Conservation (phyloP, 2,329 filamentous ascomycete species). For the Dothidotthia symphoricarpi region DNA sequence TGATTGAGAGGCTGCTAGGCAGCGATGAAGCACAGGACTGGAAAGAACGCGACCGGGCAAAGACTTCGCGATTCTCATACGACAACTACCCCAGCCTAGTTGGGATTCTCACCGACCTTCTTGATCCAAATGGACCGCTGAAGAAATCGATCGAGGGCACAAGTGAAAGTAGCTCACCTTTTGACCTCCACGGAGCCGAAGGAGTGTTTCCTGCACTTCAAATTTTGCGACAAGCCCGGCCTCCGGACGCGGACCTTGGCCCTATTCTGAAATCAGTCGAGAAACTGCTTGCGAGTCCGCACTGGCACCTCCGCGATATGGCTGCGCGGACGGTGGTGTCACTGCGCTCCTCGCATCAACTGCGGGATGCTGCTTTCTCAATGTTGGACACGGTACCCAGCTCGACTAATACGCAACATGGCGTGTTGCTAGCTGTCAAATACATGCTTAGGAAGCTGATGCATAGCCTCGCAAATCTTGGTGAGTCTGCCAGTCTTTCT, state of each 20-base stretch:
- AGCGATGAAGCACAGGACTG: slow-evolving; percentile 66
- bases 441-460: slow-evolving; percentile 31
- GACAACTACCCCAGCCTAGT: slow-evolving; percentile 67
- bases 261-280: slow-evolving; percentile 60
- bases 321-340: slow-evolving; percentile 66
- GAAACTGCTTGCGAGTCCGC: slow-evolving; percentile 63
- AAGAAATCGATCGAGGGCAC: slow-evolving; percentile 25
- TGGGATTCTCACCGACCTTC: slow-evolving; percentile 61
- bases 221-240: slow-evolving; percentile 69
- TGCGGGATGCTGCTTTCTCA: slow-evolving; percentile 18
- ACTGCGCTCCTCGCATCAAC: slow-evolving; percentile 28
- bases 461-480: slow-evolving; percentile 7
- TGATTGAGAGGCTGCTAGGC: slow-evolving; percentile 77
- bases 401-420: slow-evolving; percentile 32
- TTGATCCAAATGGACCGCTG: slow-evolving; percentile 43
- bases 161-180: slow-evolving; percentile 22
- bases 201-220: slow-evolving; percentile 82
- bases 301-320: slow-evolving; percentile 82
- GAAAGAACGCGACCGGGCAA: slow-evolving; percentile 45
- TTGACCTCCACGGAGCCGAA: slow-evolving; percentile 51
- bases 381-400: slow-evolving; percentile 16
- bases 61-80: slow-evolving; percentile 62
- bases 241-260: slow-evolving; percentile 57
- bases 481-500: slow-evolving; percentile 7
- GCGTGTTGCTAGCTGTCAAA: slow-evolving; percentile 31